phyloP scores from a whole-genome alignment of 1,139 yeast species.

The Kurtzmaniella quercitrusa region DNA sequence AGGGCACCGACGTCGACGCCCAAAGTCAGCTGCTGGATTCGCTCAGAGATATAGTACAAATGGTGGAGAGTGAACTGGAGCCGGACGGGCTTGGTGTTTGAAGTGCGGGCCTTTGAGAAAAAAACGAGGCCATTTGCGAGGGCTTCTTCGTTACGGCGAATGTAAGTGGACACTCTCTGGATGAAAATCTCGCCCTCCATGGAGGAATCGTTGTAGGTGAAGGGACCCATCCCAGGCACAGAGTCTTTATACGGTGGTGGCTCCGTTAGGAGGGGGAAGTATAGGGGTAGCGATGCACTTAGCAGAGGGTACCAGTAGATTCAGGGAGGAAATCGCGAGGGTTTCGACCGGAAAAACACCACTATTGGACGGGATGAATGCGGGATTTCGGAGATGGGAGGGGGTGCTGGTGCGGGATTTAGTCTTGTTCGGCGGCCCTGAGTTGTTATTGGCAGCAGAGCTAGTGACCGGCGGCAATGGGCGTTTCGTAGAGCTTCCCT shows the following conservation, averaged over 20 bases:
- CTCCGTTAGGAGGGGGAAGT: too few relatives aligned
- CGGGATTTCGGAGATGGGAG: neutral
- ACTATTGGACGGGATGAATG: neutral
- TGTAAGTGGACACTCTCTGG: slow-evolving; percentile 37
- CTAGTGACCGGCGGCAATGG: too few relatives aligned
- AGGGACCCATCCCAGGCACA: slow-evolving; percentile 13
- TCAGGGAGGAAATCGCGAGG: neutral
- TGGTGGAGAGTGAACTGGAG: slow-evolving; percentile 60
- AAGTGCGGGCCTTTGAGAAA: slow-evolving; percentile 29
- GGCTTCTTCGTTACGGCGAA: slow-evolving; percentile 40
- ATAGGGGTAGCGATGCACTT: neutral
- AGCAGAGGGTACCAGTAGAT: neutral
- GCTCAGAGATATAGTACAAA: slow-evolving; percentile 54
- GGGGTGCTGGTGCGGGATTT: too few relatives aligned
- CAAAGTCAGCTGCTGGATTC: slow-evolving; percentile 50
- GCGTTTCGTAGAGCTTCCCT: neutral
- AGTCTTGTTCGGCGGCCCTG: too few relatives aligned
- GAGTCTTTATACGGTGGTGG: too few relatives aligned
- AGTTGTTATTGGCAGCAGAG: too few relatives aligned
- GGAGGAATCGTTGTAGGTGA: slow-evolving; percentile 21
- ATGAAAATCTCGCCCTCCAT: slow-evolving; percentile 42
- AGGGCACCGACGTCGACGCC: slow-evolving; percentile 61
- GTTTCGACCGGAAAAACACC: neutral
- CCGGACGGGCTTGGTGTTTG: slow-evolving; percentile 47
- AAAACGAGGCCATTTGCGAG: slow-evolving; percentile 43